Evolutionary conservation across 2,329 filamentous ascomycete genomes (phyloP).

Genomic region (Stenocarpella maydis): DNA sequence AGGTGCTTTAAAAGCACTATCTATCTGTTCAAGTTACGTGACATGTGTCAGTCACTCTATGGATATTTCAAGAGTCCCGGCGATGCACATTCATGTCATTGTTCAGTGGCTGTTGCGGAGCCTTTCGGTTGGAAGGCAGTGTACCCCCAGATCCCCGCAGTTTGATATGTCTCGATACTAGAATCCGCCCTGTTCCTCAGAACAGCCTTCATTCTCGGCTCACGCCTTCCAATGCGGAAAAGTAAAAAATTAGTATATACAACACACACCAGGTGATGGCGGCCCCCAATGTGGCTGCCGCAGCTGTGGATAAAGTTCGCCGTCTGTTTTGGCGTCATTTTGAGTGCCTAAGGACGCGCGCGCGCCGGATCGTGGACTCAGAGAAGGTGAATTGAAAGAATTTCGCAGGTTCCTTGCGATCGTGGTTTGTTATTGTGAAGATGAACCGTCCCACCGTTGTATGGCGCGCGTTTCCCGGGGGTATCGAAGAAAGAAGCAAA

Average conservation of each 20-base stretch:
- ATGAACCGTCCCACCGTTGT: constrained; percentile 29
- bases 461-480: constrained; percentile 34
- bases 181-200: neutral
- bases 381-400: neutral
- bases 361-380: constrained; percentile 3
- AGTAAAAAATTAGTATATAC: constrained; percentile 6
- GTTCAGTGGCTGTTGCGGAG: too few species aligned
- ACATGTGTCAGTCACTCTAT: too few species aligned
- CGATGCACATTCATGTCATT: too few species aligned
- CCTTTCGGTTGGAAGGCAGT: neutral
- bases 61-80: too few species aligned
- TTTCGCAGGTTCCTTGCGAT: constrained; percentile 13
- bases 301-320: neutral
- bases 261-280: constrained; percentile 4
- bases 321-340: neutral
- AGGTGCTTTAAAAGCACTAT: too few species aligned
- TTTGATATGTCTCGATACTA: neutral
- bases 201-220: constrained; percentile 10
- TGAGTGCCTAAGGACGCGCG: neutral
- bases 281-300: neutral
- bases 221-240: constrained; percentile 18
- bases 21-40: too few species aligned
- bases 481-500: constrained; percentile 31
- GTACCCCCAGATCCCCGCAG: neutral
- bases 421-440: constrained; percentile 12